Evolutionary conservation across 2,329 filamentous ascomycete species (phyloP).

Genomic region (Coniochaeta pulveracea): DNA sequence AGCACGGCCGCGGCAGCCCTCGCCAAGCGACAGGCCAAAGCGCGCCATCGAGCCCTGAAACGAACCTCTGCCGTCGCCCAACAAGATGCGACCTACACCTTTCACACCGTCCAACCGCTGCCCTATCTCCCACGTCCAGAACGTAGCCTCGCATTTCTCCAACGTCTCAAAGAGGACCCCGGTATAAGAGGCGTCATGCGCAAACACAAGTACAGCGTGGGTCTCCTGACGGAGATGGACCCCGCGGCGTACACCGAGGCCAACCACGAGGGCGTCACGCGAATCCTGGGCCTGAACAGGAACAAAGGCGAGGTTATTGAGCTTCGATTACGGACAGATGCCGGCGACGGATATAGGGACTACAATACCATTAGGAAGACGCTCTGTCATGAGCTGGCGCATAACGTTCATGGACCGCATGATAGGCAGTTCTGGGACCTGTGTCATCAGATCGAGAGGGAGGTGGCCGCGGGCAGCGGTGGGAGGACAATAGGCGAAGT

Average conservation of each 20-base stretch:
- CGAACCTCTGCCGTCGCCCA: constrained; percentile 23
- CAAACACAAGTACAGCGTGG: constrained; percentile 74
- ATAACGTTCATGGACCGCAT: constrained; percentile 80
- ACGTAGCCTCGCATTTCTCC: constrained; percentile 59
- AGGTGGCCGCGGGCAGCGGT: constrained; percentile 61
- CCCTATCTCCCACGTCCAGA: constrained; percentile 66
- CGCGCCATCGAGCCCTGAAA: no score
- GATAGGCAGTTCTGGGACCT: constrained; percentile 84
- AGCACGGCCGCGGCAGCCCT: constrained; percentile 6
- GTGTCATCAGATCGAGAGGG: constrained; percentile 75
- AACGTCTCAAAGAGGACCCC: constrained; percentile 67
- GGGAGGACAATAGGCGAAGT: constrained; percentile 53
- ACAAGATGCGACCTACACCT: constrained; percentile 66
- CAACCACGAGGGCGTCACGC: constrained; percentile 60
- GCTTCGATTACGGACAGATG: constrained; percentile 81
- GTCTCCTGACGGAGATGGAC: constrained; percentile 90
- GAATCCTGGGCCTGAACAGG: constrained; percentile 76
- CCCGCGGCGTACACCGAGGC: constrained; percentile 64
- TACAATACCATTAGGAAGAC: constrained; percentile 88
- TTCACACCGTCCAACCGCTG: constrained; percentile 65
- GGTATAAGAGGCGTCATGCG: constrained; percentile 79
- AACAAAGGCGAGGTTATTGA: constrained; percentile 87
- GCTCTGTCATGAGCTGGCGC: constrained; percentile 87
- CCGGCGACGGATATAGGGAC: constrained; percentile 85
- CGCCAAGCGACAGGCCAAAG: no score